Evolutionary conservation across 2,329 filamentous ascomycete genomes (phyloP).

Genomic region (Epichloe bromicola): DNA sequence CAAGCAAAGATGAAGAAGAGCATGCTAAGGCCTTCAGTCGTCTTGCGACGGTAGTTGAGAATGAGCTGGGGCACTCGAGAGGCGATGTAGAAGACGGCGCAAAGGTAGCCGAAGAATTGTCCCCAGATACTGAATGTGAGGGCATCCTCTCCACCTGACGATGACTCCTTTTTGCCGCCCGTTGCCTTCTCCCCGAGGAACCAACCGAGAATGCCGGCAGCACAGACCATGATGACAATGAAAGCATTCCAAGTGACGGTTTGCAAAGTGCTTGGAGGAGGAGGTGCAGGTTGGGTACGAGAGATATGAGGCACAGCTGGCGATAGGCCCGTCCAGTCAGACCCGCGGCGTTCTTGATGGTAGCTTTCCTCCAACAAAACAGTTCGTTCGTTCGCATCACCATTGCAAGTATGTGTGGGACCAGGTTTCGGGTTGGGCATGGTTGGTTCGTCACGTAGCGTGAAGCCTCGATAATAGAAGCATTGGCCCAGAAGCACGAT

Average conservation of each 20-base stretch:
- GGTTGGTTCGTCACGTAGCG: constrained; percentile 40
- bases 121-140: constrained; percentile 64
- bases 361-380: constrained; percentile 34
- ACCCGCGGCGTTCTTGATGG: constrained; percentile 33
- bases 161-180: constrained; percentile 27
- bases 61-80: constrained; percentile 82
- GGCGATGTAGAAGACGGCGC: constrained; percentile 77
- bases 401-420: constrained; percentile 15
- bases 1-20: constrained; percentile 96
- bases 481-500: constrained; percentile 79
- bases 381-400: constrained; percentile 38
- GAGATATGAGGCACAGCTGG: constrained; percentile 68
- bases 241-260: constrained; percentile 58
- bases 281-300: constrained; percentile 29
- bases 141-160: constrained; percentile 29
- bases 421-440: constrained; percentile 28
- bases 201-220: constrained; percentile 77
- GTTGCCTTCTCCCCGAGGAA: constrained; percentile 42
- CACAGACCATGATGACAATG: constrained; percentile 68
- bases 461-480: constrained; percentile 90
- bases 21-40: constrained; percentile 83
- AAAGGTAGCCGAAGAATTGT: constrained; percentile 88
- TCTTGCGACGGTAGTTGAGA: constrained; percentile 84
- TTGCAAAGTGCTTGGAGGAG: constrained; percentile 40
- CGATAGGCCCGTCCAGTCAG: constrained; percentile 53